Evolutionary conservation across 78 protist genomes (phyloP), one percentile per base, ranked within the genome.

Genomic region (Anaeramoeba ignava): DNA sequence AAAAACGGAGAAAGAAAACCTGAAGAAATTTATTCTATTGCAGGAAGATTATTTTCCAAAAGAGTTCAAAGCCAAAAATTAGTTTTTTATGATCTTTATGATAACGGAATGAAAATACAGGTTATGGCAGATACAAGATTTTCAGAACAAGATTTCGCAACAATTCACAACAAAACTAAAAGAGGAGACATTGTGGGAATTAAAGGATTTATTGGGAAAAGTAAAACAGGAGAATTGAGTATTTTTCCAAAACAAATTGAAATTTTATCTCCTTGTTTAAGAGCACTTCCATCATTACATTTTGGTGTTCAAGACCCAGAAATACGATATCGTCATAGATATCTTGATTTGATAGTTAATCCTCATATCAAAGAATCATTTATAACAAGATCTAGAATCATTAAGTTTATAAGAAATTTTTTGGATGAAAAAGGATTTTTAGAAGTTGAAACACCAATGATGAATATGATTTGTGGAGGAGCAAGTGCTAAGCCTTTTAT

Each of bases 101-200:
- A 89, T 34, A 95, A 92, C 79, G 94, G 94, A 1, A 78, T 2
- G 38, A 84, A 90, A 73, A 3, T 95, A 31, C 99, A 98, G 91
- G 82, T 97, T 40, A 37, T 95, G 36, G 81, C 89, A 27, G 88
- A 90, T 80, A 73, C 82, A 34, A 33, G 86, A 40, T 1, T 38
- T 0, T 84, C 12, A 33, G 90, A 39, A 41, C 93, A 85, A 0
- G 90, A 80, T 39, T 97, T 93, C 81, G 81, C 23, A 1, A 81
- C 86, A 37, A 67, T 89, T 40, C 89, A 87, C 86, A 37, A 12
- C 40, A 1, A 34, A 42, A 0, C 96, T 39, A 87, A 92, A 40
- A 91, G 99, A 1, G 99, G 99, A 41, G 99, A 98, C 85, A 90
- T 96, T 34, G 80, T 98, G 33, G 99, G 99, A 33, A 92, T 93